Percentiles rank a stretch among this genome's conserved stretches.
These are phyloP conservation scores for Lichtheimia ramosa DNA, from an alignment of 371 early-diverging fungal genomes.

Conservation along the genomic window DNA sequence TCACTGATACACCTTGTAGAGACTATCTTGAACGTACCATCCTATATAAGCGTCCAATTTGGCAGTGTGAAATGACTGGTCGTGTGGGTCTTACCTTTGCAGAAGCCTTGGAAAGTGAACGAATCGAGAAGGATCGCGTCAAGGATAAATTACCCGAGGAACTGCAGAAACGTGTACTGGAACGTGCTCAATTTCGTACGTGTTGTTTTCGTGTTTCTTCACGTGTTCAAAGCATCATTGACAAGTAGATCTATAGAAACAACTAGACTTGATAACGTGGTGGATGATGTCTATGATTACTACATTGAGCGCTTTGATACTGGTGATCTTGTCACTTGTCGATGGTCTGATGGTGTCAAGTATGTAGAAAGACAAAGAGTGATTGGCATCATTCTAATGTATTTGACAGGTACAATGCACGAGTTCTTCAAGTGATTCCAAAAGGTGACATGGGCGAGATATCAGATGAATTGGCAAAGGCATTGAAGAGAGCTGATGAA, in stretches of 20 bases:
- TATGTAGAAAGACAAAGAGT: conserved; percentile 16
- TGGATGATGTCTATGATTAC: conserved; percentile 51
- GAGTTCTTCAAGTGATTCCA: conserved; percentile 22
- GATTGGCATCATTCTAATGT: neutral
- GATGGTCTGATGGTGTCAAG: conserved; percentile 50
- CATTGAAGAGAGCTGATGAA: neutral
- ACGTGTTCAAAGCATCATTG: no score
- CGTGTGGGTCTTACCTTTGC: conserved; percentile 74
- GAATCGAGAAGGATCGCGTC: conserved; percentile 52
- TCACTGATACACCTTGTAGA: conserved; percentile 38
- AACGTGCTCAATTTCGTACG: conserved; percentile 73
- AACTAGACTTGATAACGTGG: conserved; percentile 52
- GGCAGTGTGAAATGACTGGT: conserved; percentile 82
- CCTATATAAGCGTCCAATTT: conserved; percentile 71
- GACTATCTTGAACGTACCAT: conserved; percentile 69
- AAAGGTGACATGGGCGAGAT: conserved; percentile 5
- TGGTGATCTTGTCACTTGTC: conserved; percentile 51
- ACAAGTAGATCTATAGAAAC: conserved; percentile 36
- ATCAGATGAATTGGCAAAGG: conserved; percentile 16
- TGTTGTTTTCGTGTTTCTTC: conserved; percentile 11
- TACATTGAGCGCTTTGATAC: conserved; percentile 44
- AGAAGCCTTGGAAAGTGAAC: conserved; percentile 79
- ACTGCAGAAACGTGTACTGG: conserved; percentile 63
- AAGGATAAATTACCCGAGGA: conserved; percentile 66
- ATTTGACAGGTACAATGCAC: conserved; percentile 34